phyloP scores from a whole-genome alignment of 2,329 filamentous ascomycete species.

The Penicillium sp. region DNA sequence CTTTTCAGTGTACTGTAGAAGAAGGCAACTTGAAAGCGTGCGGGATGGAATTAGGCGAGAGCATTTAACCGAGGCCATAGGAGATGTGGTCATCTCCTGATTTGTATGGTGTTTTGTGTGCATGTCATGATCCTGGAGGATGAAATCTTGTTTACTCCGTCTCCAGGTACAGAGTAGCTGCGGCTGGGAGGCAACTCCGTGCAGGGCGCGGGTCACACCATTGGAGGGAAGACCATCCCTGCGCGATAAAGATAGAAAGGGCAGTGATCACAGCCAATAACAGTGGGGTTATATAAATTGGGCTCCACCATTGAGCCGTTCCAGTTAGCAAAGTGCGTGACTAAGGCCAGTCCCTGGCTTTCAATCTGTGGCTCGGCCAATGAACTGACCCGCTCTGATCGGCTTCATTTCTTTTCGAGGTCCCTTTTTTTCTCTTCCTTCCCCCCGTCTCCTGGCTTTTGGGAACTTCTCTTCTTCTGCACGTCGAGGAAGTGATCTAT shows the following conservation, averaged over 20 bases:
- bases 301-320: neutral
- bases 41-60: neutral
- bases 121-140: neutral
- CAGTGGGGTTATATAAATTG: neutral
- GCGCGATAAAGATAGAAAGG: conserved; percentile 6
- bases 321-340: neutral
- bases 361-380: neutral
- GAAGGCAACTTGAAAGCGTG: neutral
- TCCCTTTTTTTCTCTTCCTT: conserved; percentile 1
- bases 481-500: neutral
- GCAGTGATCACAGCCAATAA: neutral
- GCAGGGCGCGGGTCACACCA: neutral
- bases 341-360: conserved; percentile 1
- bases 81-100: neutral
- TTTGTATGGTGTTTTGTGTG: neutral
- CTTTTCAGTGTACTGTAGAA: neutral
- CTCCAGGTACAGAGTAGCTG: neutral
- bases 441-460: neutral
- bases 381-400: neutral
- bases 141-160: neutral
- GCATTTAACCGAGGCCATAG: neutral
- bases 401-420: conserved; percentile 2
- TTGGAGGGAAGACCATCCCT: neutral
- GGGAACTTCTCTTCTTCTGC: neutral
- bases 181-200: neutral